phyloP scores from a whole-genome alignment of 2,329 filamentous ascomycete genomes.

The Fusarium coffeatum region DNA sequence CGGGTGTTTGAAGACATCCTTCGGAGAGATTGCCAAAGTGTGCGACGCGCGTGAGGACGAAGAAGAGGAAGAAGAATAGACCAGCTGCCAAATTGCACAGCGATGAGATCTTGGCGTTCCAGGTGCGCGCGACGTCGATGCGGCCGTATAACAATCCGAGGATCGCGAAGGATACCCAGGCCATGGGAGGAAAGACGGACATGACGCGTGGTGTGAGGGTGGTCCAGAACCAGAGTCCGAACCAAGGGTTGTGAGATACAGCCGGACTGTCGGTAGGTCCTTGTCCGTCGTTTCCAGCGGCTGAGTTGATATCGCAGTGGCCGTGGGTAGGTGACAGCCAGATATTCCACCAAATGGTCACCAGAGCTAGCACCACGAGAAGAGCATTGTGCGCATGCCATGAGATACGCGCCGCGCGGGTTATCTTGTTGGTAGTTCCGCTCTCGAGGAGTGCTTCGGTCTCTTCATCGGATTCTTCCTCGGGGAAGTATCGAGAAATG shows the following conservation, averaged over 20 bases:
- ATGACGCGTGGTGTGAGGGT: slow-evolving; percentile 47
- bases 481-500: slow-evolving; percentile 36
- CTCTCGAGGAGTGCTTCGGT: slow-evolving; percentile 48
- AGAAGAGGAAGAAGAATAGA: slow-evolving; percentile 51
- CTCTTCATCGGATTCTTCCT: slow-evolving; percentile 42
- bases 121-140: slow-evolving; percentile 50
- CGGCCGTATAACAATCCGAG: slow-evolving; percentile 59
- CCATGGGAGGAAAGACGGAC: slow-evolving; percentile 58
- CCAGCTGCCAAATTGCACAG: slow-evolving; percentile 48
- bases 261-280: slow-evolving; percentile 9
- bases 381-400: slow-evolving; percentile 57
- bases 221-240: slow-evolving; percentile 57
- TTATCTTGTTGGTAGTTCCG: background rate
- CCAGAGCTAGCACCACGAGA: slow-evolving; percentile 49
- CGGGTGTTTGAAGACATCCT: slow-evolving; percentile 55
- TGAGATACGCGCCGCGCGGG: slow-evolving; percentile 43
- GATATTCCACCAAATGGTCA: slow-evolving; percentile 61
- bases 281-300: background rate
- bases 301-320: slow-evolving; percentile 47
- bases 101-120: slow-evolving; percentile 44
- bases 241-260: slow-evolving; percentile 41
- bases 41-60: slow-evolving; percentile 56
- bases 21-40: slow-evolving; percentile 59
- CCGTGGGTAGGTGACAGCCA: slow-evolving; percentile 58
- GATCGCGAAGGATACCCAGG: slow-evolving; percentile 60